Evolutionary conservation across 2,329 filamentous ascomycete genomes (phyloP).

Genomic region (Huntiella abstrusa): DNA sequence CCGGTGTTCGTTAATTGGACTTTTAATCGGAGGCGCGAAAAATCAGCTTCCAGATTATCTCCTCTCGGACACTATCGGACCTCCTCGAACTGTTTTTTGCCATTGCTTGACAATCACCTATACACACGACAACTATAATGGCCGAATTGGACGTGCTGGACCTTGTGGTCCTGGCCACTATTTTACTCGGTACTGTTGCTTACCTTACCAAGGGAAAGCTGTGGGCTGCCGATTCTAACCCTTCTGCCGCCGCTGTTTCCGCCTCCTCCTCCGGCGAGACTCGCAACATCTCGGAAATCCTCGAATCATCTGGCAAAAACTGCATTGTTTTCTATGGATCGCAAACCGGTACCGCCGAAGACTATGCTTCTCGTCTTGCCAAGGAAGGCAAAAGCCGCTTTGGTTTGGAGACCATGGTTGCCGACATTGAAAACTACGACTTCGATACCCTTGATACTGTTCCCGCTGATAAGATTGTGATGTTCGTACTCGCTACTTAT

Average conservation of each 20-base stretch:
- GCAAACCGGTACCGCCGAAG: constrained; percentile 93
- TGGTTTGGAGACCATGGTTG: constrained; percentile 93
- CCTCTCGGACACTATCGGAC: not conserved
- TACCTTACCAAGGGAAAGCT: constrained; percentile 97
- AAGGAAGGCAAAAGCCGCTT: constrained; percentile 96
- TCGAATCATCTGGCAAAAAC: constrained; percentile 91
- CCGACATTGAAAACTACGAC: constrained; percentile 94
- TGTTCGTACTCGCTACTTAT: constrained; percentile 94
- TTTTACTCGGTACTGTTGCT: constrained; percentile 72
- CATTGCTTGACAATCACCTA: not conserved
- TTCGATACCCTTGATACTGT: constrained; percentile 83
- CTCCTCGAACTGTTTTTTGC: not conserved
- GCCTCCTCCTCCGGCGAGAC: constrained; percentile 65
- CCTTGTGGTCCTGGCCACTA: constrained; percentile 69
- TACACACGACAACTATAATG: constrained; percentile 36
- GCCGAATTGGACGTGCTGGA: constrained; percentile 93
- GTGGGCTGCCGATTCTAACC: constrained; percentile 77
- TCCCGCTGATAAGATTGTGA: constrained; percentile 73
- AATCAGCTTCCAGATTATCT: not conserved
- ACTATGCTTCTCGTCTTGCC: constrained; percentile 86
- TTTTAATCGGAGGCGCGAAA: not conserved
- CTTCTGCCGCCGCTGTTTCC: constrained; percentile 59
- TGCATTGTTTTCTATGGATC: constrained; percentile 98
- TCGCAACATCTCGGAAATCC: constrained; percentile 82
- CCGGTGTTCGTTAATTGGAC: not conserved